These are phyloP conservation scores for Neohortaea acidophila DNA, from an alignment of 495 filamentous ascomycete species.

Conservation along the genomic window DNA sequence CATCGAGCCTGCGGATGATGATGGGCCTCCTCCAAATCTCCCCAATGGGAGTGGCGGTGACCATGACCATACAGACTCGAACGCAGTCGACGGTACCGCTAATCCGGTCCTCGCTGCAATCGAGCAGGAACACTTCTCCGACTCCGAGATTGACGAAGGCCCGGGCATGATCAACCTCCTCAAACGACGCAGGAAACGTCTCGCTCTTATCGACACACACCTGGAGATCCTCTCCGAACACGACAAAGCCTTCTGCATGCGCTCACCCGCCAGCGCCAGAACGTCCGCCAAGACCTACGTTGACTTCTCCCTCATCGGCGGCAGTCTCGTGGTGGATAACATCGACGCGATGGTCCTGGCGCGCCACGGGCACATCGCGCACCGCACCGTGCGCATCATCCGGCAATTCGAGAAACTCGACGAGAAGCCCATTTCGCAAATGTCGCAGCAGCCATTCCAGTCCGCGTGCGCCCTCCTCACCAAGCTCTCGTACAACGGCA, in stretches of 20 bases:
- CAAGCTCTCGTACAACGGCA: constrained; percentile 64
- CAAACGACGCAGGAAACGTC: constrained; percentile 25
- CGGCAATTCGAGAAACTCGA: constrained; percentile 77
- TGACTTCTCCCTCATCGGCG: constrained; percentile 54
- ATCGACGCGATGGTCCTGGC: constrained; percentile 63
- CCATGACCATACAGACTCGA: too few relatives aligned
- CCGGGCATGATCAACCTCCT: too few relatives aligned
- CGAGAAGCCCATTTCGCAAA: constrained; percentile 63
- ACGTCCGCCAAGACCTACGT: too few relatives aligned
- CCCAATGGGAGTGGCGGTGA: too few relatives aligned
- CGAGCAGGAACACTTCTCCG: neutral
- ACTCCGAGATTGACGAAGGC: neutral
- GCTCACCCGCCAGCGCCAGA: too few relatives aligned
- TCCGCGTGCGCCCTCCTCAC: constrained; percentile 68
- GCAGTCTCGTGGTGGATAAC: constrained; percentile 53
- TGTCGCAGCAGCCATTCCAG: constrained; percentile 61
- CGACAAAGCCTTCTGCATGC: constrained; percentile 51
- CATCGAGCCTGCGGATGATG: neutral
- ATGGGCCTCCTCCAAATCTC: too few relatives aligned
- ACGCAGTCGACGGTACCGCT: too few relatives aligned
- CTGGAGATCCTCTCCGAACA: constrained; percentile 60
- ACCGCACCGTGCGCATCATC: constrained; percentile 67
- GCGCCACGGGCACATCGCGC: constrained; percentile 56
- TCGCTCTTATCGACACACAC: constrained; percentile 55
- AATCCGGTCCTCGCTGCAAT: too few relatives aligned